Conservation (phyloP, 1,284 basidiomycete genomes). For the Cryptococcus sp. region DNA sequence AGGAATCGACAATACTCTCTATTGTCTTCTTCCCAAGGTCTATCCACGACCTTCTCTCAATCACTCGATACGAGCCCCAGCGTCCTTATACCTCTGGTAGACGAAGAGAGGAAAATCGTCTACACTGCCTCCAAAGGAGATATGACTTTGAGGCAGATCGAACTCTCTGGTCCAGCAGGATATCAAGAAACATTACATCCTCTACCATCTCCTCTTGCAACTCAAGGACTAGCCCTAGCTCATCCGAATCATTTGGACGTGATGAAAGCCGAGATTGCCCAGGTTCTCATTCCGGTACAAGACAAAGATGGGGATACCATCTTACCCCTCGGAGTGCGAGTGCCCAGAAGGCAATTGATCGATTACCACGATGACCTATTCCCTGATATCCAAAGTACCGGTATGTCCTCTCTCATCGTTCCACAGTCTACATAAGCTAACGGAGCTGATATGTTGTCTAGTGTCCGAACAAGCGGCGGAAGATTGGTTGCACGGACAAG, state of each 20-base stretch:
- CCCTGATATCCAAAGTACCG: slow-evolving; percentile 42
- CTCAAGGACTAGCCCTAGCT: slow-evolving; percentile 43
- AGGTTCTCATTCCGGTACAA: slow-evolving; percentile 43
- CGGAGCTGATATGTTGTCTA: slow-evolving; percentile 1
- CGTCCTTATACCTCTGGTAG: slow-evolving; percentile 48
- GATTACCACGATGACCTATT: slow-evolving; percentile 55
- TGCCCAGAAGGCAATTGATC: slow-evolving; percentile 54
- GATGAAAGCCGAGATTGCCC: slow-evolving; percentile 55
- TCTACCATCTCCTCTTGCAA: slow-evolving; percentile 40
- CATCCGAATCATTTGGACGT: slow-evolving; percentile 47
- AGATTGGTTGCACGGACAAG: slow-evolving; percentile 48
- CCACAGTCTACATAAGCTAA: slow-evolving; percentile 15
- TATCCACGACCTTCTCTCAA: slow-evolving; percentile 36
- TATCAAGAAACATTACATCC: slow-evolving; percentile 47
- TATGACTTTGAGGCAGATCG: slow-evolving; percentile 53
- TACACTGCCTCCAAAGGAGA: slow-evolving; percentile 53
- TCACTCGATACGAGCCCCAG: slow-evolving; percentile 52
- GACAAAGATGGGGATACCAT: slow-evolving; percentile 50
- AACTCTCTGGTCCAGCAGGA: slow-evolving; percentile 44
- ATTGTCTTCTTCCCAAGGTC: slow-evolving; percentile 34
- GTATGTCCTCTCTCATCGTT: slow-evolving; percentile 24
- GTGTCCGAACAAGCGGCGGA: slow-evolving; percentile 45
- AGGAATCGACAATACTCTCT: slow-evolving; percentile 40
- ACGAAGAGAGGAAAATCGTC: slow-evolving; percentile 50
- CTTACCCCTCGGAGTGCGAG: slow-evolving; percentile 49